A percentile compares a stretch with the other conserved stretches of the same genome.
Conservation (phyloP, 2,329 filamentous ascomycete species). For the Aspergillaceae sp. region DNA sequence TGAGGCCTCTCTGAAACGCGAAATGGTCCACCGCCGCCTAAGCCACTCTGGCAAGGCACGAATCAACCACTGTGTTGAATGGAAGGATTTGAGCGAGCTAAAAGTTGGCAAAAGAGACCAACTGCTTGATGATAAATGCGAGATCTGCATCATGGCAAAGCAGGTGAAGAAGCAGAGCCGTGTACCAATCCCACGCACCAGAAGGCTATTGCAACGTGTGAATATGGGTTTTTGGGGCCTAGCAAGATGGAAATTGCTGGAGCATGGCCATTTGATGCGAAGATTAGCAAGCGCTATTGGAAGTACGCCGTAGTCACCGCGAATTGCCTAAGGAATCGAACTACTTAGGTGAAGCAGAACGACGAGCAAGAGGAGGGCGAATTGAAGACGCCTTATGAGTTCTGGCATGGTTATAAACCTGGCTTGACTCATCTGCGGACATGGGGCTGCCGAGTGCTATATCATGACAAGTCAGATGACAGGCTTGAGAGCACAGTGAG, state of each 20-base stretch:
- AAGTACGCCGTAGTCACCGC: not conserved
- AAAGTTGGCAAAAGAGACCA: not conserved
- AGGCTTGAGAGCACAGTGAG: not conserved
- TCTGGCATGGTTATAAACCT: not conserved
- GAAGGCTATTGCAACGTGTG: not conserved
- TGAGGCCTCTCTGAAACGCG: not conserved
- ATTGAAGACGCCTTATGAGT: not conserved
- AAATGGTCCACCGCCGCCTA: not conserved
- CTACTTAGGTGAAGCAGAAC: conserved; percentile 20
- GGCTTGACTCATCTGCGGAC: not conserved
- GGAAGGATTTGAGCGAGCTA: not conserved
- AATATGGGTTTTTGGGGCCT: not conserved
- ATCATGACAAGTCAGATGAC: not conserved
- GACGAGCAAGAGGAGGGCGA: not conserved
- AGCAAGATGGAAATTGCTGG: not conserved
- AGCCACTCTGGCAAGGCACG: not conserved
- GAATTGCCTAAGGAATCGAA: not conserved
- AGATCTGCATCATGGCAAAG: not conserved
- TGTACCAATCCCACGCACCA: not conserved
- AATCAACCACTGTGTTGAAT: not conserved
- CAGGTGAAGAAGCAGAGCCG: not conserved
- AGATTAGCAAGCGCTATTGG: not conserved
- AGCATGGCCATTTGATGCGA: not conserved
- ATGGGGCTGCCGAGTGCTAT: not conserved
- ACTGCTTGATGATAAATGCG: not conserved